Base-by-base conservation (phyloP, 768 basidiomycete genomes). In the Pleurotus platypus region DNA sequence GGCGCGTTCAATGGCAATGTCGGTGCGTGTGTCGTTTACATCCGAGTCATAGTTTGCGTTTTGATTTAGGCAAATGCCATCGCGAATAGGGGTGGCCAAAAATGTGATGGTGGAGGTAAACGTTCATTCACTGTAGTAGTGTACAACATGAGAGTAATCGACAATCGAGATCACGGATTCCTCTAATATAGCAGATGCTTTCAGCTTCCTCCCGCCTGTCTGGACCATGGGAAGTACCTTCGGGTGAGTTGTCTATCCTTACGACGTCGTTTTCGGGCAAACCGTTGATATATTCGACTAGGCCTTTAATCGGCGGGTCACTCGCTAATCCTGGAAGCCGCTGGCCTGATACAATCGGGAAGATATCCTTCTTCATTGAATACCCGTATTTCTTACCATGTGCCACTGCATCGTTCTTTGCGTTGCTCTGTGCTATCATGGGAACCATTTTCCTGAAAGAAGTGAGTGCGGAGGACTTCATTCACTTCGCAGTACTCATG, bases 331-430 rank as follows among this genome's bases (percentile, higher is more conserved):
- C 73, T 9, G 69, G 64, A 12, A 63, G 62, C n/a, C 61, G 60
- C 50, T 72, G 72, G 66, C 70, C 70, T 26, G 40, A 55, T 1
- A n/a, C 63, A 3, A 67, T 72, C 24, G 66, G 66, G n/a, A 62
- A 60, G 13, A 26, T 68, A 1, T 6, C 45, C 4, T 68, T 74
- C 59, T 71, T 70, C 54, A 58, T 59, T n/a, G 58, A 60, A 16
- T 65, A 71, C 50, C 72, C 72, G 3, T 74, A 73, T 58, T 68
- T 73, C 55, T 59, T 74, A 43, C 70, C 73, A 8, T 73, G 73
- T 49, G 60, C 53, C 38, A 20, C 13, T 15, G 39, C 27, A 7
- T 46, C 55, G 24, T 18, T 48, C 15, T 48, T 56, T 38, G 30
- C 45, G 18, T 15, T 56, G 7, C 38, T 53, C 15, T 53, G 51